Evolutionary conservation across 495 filamentous ascomycete species (phyloP).

Genomic region (Tuber aestivum): DNA sequence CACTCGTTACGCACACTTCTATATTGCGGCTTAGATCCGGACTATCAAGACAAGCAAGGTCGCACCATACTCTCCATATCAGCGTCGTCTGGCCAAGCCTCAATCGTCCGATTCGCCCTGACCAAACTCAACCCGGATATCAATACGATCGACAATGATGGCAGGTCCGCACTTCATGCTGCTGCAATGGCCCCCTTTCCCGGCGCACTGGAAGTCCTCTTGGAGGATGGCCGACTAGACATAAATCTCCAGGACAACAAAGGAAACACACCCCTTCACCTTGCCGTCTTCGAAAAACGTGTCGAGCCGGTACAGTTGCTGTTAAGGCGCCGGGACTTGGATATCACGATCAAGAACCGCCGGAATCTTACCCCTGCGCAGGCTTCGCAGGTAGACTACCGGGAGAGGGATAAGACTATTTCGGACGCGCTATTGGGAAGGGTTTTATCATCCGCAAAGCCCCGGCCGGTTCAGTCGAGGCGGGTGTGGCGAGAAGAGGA

Average conservation of each 20-base stretch:
- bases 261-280: not conserved
- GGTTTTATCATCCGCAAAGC: not conserved
- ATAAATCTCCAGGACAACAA: not conserved
- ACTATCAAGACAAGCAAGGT: not conserved
- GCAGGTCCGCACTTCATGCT: not conserved
- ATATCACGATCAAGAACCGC: not conserved
- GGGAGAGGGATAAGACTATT: not conserved
- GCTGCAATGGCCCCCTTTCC: not conserved
- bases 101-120: not conserved
- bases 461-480: not conserved
- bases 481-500: not conserved
- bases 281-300: not conserved
- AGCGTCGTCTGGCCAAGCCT: not conserved
- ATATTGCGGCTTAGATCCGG: not conserved
- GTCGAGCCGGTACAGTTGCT: not conserved
- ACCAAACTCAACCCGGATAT: not conserved
- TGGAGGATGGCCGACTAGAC: not conserved
- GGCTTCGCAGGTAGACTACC: not conserved
- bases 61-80: not conserved
- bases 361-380: not conserved
- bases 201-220: not conserved
- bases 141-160: not conserved
- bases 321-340: not conserved
- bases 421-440: not conserved
- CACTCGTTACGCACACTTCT: not conserved